phyloP scores from a whole-genome alignment of 441 rosid genomes.

The Syzygium syzygioides region DNA sequence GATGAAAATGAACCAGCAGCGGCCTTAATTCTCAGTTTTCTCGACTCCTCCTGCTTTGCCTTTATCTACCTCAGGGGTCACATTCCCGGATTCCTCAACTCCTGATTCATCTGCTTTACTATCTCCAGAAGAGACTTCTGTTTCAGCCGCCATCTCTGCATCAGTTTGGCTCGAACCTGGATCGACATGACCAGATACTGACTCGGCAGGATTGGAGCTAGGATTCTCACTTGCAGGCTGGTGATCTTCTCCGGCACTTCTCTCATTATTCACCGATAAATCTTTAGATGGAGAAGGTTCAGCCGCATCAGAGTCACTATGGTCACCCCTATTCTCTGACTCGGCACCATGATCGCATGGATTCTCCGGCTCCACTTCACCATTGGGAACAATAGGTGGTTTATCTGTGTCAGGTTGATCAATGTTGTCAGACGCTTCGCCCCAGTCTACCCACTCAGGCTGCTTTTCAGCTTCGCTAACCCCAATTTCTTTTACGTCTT shows the following conservation, averaged over 20 bases:
- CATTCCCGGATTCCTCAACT: constrained; percentile 14
- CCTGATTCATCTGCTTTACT: constrained; percentile 16
- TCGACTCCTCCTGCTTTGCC: not conserved
- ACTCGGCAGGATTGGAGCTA: constrained; percentile 3
- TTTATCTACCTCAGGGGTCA: not conserved
- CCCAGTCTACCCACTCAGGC: constrained; percentile 87
- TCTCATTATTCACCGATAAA: not conserved
- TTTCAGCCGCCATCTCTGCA: not conserved
- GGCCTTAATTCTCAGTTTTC: not conserved
- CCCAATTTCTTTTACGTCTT: constrained; percentile 37
- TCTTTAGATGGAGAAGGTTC: constrained; percentile 20
- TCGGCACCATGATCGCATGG: not conserved
- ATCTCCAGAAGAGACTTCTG: constrained; percentile 11
- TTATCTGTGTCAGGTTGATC: constrained; percentile 30
- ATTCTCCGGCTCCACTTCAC: constrained; percentile 30
- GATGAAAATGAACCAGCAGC: not conserved
- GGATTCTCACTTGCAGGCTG: constrained; percentile 3
- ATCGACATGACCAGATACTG: constrained; percentile 1
- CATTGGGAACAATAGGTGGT: constrained; percentile 31
- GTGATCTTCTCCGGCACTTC: not conserved
- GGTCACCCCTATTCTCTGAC: constrained; percentile 4
- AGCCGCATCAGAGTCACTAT: constrained; percentile 10
- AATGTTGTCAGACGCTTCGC: constrained; percentile 55
- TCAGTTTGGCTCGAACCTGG: constrained; percentile 3
- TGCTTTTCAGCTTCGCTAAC: constrained; percentile 35